Conservation (phyloP, 495 filamentous ascomycete species). For the Xylaria sp. region DNA sequence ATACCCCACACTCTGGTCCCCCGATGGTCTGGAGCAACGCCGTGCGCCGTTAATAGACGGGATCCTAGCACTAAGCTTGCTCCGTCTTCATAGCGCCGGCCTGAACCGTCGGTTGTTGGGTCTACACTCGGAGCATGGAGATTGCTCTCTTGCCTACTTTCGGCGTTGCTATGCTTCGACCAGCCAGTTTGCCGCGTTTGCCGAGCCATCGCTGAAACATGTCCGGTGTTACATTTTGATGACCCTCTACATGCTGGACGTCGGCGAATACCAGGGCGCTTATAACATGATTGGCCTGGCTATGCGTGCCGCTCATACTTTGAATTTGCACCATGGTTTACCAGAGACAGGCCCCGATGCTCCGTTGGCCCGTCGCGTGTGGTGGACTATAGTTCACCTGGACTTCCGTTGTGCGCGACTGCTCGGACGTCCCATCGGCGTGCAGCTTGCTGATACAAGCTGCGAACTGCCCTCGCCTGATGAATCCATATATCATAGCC, state of each 20-base stretch:
- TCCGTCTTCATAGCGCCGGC: slow-evolving; percentile 36
- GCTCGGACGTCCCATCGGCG: slow-evolving; percentile 38
- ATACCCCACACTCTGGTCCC: slow-evolving; percentile 21
- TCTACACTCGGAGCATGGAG: slow-evolving; percentile 36
- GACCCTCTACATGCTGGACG: not conserved
- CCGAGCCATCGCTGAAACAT: slow-evolving; percentile 32
- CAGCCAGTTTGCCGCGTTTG: slow-evolving; percentile 31
- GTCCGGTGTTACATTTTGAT: slow-evolving; percentile 41
- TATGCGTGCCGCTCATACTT: slow-evolving; percentile 41
- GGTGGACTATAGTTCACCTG: slow-evolving; percentile 46
- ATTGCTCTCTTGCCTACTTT: slow-evolving; percentile 38
- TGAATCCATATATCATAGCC: slow-evolving; percentile 31
- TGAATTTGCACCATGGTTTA: slow-evolving; percentile 35
- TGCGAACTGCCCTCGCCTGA: not conserved
- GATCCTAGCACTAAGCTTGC: slow-evolving; percentile 36
- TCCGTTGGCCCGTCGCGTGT: slow-evolving; percentile 33
- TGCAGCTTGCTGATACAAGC: slow-evolving; percentile 31
- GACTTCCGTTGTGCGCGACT: slow-evolving; percentile 46
- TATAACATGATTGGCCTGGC: slow-evolving; percentile 46
- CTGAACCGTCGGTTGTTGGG: slow-evolving; percentile 39
- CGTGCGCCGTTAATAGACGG: slow-evolving; percentile 37
- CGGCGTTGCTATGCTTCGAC: slow-evolving; percentile 36
- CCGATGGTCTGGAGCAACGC: slow-evolving; percentile 10
- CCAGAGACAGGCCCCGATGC: slow-evolving; percentile 21
- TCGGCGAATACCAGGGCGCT: slow-evolving; percentile 37